Percentiles rank a stretch among this genome's conserved stretches.
Evolutionary conservation across 768 basidiomycete genomes (phyloP).

Genomic region (Saitozyma podzolica): DNA sequence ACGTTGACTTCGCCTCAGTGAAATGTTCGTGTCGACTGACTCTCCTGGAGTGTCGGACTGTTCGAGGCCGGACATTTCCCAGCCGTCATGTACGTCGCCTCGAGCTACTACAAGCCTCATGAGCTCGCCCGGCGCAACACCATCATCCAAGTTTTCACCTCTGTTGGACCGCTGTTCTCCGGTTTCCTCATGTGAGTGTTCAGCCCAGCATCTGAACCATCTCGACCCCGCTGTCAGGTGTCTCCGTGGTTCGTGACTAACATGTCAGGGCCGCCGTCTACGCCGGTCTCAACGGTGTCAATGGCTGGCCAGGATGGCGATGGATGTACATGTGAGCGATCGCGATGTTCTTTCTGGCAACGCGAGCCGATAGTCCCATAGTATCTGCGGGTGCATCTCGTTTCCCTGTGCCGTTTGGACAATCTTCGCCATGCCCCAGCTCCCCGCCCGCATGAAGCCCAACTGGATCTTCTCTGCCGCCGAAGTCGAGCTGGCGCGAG

Average conservation of each 20-base stretch:
- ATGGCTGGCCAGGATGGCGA: slow-evolving; percentile 22
- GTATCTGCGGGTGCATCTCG: slow-evolving; percentile 20
- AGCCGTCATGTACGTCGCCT: slow-evolving; percentile 36
- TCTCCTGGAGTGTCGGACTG: slow-evolving; percentile 38
- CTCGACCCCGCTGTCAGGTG: too few relatives aligned
- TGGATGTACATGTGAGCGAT: slow-evolving; percentile 20
- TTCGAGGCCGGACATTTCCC: slow-evolving; percentile 44
- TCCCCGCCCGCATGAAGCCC: slow-evolving; percentile 27
- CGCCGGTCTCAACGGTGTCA: slow-evolving; percentile 32
- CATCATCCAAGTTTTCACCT: slow-evolving; percentile 40
- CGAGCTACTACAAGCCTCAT: slow-evolving; percentile 43
- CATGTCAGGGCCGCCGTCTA: slow-evolving; percentile 30
- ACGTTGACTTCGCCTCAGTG: slow-evolving; percentile 30
- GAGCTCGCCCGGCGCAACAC: slow-evolving; percentile 44
- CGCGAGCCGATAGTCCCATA: too few relatives aligned
- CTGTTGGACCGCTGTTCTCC: slow-evolving; percentile 34
- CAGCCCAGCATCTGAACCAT: too few relatives aligned
- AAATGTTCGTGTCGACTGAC: slow-evolving; percentile 47
- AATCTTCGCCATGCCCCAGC: slow-evolving; percentile 31
- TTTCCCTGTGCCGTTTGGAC: slow-evolving; percentile 29
- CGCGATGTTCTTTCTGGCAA: too few relatives aligned
- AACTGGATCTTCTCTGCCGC: slow-evolving; percentile 16
- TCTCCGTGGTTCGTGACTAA: too few relatives aligned
- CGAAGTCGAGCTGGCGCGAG: slow-evolving; percentile 22
- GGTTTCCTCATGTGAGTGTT: slow-evolving; percentile 29